Percentiles rank a stretch among this genome's conserved stretches.
Conservation (phyloP, 257 asterid genomes). For the Solanum gandarillasii region DNA sequence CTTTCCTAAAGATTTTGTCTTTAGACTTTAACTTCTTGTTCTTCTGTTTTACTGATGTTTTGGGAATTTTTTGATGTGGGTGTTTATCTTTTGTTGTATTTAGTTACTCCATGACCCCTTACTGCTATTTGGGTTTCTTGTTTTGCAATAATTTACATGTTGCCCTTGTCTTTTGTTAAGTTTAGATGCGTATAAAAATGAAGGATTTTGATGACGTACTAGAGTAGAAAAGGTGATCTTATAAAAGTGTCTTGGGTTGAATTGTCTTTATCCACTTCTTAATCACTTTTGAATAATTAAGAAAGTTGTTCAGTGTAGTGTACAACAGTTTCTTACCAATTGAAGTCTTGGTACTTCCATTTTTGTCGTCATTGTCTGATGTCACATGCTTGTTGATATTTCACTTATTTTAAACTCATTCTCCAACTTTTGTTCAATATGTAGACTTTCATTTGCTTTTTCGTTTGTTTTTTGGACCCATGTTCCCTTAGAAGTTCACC, state of each 20-base stretch:
- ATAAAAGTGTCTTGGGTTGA: not conserved
- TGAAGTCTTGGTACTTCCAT: not conserved
- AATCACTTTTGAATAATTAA: not conserved
- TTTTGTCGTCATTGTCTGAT: not conserved
- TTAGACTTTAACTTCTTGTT: not conserved
- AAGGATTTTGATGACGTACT: not conserved
- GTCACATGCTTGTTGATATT: not conserved
- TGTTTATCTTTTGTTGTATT: not conserved
- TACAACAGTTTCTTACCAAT: not conserved
- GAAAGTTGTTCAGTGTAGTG: not conserved
- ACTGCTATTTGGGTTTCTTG: not conserved
- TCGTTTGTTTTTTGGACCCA: not conserved
- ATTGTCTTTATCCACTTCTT: not conserved
- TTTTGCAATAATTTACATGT: no score
- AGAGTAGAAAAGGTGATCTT: no score
- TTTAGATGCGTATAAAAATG: not conserved
- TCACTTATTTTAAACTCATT: not conserved
- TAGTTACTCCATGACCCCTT: not conserved
- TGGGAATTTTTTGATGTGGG: not conserved
- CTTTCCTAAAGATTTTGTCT: not conserved
- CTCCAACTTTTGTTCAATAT: not conserved
- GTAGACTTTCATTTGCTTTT: not conserved
- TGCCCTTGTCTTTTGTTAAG: not conserved
- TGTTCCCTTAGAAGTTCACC: not conserved
- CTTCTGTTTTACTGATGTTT: not conserved